These are phyloP conservation scores for Zoysia matrella DNA, from an alignment of 202 grass and related monocot species.

Conservation along the genomic window DNA sequence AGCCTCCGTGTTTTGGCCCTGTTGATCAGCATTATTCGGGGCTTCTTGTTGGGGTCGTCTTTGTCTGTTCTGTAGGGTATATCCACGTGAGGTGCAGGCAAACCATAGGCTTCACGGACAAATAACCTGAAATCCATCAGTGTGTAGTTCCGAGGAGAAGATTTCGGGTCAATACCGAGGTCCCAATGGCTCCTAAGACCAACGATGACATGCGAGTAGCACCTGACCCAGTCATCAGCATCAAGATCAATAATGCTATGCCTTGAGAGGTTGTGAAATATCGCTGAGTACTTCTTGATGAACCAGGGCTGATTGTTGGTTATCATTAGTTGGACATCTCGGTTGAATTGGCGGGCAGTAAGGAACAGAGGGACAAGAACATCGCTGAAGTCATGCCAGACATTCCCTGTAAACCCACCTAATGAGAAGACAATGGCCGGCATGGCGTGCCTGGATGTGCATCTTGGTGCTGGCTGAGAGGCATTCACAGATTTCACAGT, in stretches of 20 bases:
- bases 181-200: conserved; percentile 68
- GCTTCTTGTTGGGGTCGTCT: conserved; percentile 62
- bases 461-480: conserved; percentile 42
- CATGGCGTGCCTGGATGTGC: conserved; percentile 55
- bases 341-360: conserved; percentile 54
- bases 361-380: conserved; percentile 72
- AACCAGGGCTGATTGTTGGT: conserved; percentile 70
- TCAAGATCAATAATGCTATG: conserved; percentile 69
- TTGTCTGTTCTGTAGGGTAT: conserved; percentile 67
- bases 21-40: conserved; percentile 64
- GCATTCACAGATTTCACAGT: conserved; percentile 54
- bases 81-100: conserved; percentile 51
- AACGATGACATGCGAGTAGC: conserved; percentile 62
- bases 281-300: conserved; percentile 59
- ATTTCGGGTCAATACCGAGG: conserved; percentile 54
- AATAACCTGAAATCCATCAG: conserved; percentile 67
- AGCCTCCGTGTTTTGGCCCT: conserved; percentile 57
- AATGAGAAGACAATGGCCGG: conserved; percentile 74
- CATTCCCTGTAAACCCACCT: conserved; percentile 62
- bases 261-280: conserved; percentile 52
- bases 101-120: conserved; percentile 54
- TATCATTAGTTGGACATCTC: conserved; percentile 66
- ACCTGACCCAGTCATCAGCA: conserved; percentile 52
- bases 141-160: conserved; percentile 55
- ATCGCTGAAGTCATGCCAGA: conserved; percentile 34